Base-by-base conservation (phyloP, 257 asterid species). In the Solanum stenotomum region DNA sequence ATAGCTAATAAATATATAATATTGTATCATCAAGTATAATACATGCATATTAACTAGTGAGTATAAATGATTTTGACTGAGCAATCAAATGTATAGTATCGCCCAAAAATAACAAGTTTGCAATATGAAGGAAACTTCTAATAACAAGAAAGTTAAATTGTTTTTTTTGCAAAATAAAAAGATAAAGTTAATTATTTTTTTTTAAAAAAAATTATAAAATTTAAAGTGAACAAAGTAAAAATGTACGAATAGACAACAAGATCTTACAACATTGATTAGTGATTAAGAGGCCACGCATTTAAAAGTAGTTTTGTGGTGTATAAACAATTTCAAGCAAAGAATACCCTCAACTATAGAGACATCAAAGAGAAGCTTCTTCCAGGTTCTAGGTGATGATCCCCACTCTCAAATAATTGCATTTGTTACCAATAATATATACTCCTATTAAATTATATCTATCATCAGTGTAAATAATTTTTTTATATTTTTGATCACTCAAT, bases 321-420 rank as follows among this genome's bases (percentile, higher is more conserved):
- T 78, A 46, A 25, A 63, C 65, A 74, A 87, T 85, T 77, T 78
- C 89, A 38, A 63, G 52, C 38, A 78, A 83, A 81, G 87, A 74
- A 77, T 85, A 84, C 90, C 90, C 86, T 35, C 83, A 84, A 89
- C 49, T 77, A 88, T 22, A 46, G 33, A 22, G 79, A 85, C 37
- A 13, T 13, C 35, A 42, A 27, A 15, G n/a, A 87, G 93, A 91
- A 90, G 90, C 27, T 88, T 93, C 93, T 84, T 85, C 92, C 81
- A 56, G 65, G 70, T 91, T 89, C 90, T 87, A 71, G 91, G 68
- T 85, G 86, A 83, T 85, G 86, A 83, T 65, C 89, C 90, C 89
- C 87, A 91, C 92, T 89, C 83, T 78, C 88, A 70, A 89, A 76
- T 87, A 61, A 88, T 82, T 75, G 76, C 74, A 37, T 79, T 33